phyloP scores from a whole-genome alignment of 108 stramenopile species.

The Schizochytrium sp. region DNA sequence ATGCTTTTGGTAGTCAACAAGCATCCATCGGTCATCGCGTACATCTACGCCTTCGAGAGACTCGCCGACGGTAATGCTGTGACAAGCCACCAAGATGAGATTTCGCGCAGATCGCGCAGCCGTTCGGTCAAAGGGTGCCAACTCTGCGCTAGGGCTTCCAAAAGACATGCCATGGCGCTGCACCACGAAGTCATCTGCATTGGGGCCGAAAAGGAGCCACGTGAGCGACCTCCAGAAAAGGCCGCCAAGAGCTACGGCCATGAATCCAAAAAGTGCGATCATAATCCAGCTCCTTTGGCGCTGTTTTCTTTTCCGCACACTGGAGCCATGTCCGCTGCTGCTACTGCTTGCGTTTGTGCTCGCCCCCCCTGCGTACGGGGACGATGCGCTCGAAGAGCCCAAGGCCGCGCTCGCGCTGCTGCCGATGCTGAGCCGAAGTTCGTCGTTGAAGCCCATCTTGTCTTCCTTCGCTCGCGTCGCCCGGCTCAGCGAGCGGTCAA shows the following conservation, averaged over 20 bases:
- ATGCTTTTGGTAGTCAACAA: conserved; percentile 76
- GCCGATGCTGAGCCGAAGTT: background rate
- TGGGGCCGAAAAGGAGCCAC: background rate
- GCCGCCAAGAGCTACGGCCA: background rate
- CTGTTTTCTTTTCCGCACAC: background rate
- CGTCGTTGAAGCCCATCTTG: background rate
- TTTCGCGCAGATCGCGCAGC: background rate
- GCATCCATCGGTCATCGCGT: conserved; percentile 72
- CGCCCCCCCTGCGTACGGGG: too few relatives aligned
- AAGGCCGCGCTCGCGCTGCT: background rate
- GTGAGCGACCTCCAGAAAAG: background rate
- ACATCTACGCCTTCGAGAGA: conserved; percentile 29
- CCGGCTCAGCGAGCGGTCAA: too few relatives aligned
- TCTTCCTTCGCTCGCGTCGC: too few relatives aligned
- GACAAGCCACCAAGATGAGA: conserved; percentile 46
- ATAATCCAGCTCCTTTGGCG: background rate
- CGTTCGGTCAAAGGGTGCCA: background rate
- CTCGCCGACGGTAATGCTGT: conserved; percentile 41
- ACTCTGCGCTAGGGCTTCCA: background rate
- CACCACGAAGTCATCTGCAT: background rate
- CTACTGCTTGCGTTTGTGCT: too few relatives aligned
- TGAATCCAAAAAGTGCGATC: background rate
- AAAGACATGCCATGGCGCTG: background rate
- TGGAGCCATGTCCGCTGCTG: too few relatives aligned
- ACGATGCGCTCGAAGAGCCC: too few relatives aligned